phyloP scores from a whole-genome alignment of 305 asterid genomes.

The Rubia tinctorum region DNA sequence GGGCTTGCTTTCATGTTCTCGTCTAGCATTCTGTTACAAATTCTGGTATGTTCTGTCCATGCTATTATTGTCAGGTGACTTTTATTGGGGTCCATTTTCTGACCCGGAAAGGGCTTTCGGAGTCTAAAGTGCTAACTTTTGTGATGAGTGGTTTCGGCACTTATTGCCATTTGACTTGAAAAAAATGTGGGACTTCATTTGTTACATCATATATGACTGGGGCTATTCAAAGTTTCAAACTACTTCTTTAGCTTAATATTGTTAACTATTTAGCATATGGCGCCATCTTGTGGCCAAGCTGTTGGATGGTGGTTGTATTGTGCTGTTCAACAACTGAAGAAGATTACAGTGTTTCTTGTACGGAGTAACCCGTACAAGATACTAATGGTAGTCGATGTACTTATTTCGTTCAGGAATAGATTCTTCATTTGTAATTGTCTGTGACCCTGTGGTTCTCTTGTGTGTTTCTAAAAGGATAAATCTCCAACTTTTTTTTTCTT shows the following conservation, averaged over 20 bases:
- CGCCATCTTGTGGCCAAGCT: not conserved
- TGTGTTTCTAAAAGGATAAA: not conserved
- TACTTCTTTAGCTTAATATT: not conserved
- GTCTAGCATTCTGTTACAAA: conserved; percentile 84
- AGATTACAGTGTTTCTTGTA: not conserved
- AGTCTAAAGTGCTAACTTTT: not conserved
- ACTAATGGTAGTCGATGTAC: too few species aligned
- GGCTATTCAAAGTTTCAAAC: not conserved
- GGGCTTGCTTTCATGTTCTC: conserved; percentile 99
- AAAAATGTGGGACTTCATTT: not conserved
- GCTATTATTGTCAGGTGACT: not conserved
- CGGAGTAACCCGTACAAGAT: not conserved
- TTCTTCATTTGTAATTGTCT: not conserved
- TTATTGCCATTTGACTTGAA: not conserved
- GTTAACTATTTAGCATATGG: not conserved
- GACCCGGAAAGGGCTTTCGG: not conserved
- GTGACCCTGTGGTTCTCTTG: not conserved
- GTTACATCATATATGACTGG: not conserved
- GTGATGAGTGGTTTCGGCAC: not conserved
- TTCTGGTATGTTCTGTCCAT: conserved; percentile 56
- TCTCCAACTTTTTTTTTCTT: not conserved
- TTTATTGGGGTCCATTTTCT: not conserved
- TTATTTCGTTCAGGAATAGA: too few species aligned
- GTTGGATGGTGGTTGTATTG: not conserved
- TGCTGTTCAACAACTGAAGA: not conserved